These are phyloP conservation scores for Metarhizium sp. DNA, from an alignment of 2,329 filamentous ascomycete genomes.

Conservation along the genomic window DNA sequence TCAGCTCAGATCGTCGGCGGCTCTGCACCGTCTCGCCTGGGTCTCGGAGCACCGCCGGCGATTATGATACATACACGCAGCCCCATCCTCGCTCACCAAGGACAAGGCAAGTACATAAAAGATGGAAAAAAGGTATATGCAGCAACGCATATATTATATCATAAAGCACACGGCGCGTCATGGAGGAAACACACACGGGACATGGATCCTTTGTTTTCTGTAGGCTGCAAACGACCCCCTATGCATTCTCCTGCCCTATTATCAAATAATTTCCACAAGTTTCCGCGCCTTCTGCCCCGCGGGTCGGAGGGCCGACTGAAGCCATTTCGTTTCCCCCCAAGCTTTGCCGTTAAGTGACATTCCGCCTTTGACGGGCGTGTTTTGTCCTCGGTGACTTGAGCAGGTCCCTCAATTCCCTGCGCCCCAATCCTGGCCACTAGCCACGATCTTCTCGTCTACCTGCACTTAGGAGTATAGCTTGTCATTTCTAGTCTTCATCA, in stretches of 20 bases:
- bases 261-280: not conserved
- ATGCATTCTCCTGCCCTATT: not conserved
- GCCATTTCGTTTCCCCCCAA: not conserved
- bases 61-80: no score
- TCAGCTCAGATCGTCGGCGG: no score
- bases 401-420: no score
- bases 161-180: not conserved
- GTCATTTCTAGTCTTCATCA: slow-evolving; percentile 2
- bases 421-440: slow-evolving; percentile 4
- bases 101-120: no score
- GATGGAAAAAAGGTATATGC: no score
- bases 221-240: not conserved
- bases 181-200: not conserved
- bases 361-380: not conserved
- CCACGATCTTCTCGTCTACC: slow-evolving; percentile 8
- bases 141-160: no score
- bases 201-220: not conserved
- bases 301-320: slow-evolving; percentile 1
- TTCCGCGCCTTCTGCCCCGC: not conserved
- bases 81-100: no score
- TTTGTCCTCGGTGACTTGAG: not conserved
- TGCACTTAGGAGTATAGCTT: slow-evolving; percentile 15
- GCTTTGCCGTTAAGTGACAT: slow-evolving; percentile 10
- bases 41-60: no score
- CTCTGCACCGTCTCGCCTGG: no score